A percentile compares a stretch with the other conserved stretches of the same genome.
Conservation (phyloP, 768 basidiomycete genomes). For the Chalciporus piperatus region DNA sequence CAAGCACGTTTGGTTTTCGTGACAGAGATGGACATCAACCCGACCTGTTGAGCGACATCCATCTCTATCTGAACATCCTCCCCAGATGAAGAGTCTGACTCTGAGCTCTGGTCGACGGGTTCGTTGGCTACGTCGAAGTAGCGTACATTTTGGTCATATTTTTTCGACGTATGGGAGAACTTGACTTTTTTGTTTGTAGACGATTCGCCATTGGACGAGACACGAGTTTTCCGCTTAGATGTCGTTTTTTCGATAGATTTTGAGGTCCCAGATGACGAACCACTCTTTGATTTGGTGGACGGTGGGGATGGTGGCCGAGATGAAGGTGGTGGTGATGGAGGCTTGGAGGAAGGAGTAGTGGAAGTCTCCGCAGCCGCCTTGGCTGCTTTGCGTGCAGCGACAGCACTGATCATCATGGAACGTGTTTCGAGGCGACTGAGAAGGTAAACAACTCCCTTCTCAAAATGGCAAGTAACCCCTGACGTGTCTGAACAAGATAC, state of each 20-base stretch:
- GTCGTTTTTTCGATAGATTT: conserved; percentile 20
- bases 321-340: conserved; percentile 5
- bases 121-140: conserved; percentile 39
- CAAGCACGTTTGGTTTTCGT: conserved; percentile 40
- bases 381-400: conserved; percentile 69
- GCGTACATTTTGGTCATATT: conserved; percentile 16
- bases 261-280: not conserved
- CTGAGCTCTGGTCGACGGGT: conserved; percentile 36
- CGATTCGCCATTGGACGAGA: conserved; percentile 17
- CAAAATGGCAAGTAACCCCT: no score
- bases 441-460: no score
- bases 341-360: conserved; percentile 9
- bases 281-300: not conserved
- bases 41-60: conserved; percentile 14
- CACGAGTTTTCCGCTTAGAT: conserved; percentile 46
- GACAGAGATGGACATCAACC: conserved; percentile 12
- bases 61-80: conserved; percentile 24
- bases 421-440: not conserved
- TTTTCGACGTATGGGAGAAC: conserved; percentile 25
- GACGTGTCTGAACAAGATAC: no score
- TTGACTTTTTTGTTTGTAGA: conserved; percentile 31
- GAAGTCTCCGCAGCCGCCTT: conserved; percentile 30
- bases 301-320: conserved; percentile 10
- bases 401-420: conserved; percentile 60
- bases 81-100: conserved; percentile 21